Conservation (phyloP, 192 early-diverging fungal species). For the Chytriomyces sp. region DNA sequence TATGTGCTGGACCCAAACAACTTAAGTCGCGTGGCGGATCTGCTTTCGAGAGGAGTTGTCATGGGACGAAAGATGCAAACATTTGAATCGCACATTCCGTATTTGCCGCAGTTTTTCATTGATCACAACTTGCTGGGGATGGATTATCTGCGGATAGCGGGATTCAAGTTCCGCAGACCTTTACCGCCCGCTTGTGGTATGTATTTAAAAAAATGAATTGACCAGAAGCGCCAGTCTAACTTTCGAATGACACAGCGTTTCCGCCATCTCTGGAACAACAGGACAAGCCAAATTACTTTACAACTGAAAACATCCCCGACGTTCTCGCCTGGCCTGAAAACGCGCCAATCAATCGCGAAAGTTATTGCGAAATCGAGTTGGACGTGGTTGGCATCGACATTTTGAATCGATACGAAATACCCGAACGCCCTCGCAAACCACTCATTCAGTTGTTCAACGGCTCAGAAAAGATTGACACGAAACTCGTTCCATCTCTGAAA, state of each 20-base stretch:
- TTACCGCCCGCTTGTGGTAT: background rate
- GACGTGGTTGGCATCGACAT: slow-evolving; percentile 69
- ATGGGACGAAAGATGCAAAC: slow-evolving; percentile 73
- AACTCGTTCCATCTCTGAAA: slow-evolving; percentile 66
- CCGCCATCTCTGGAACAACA: too few relatives aligned
- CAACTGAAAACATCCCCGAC: slow-evolving; percentile 1
- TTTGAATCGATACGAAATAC: slow-evolving; percentile 57
- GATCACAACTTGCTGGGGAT: slow-evolving; percentile 89
- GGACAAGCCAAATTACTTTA: background rate
- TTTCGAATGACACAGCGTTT: too few relatives aligned
- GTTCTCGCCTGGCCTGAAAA: slow-evolving; percentile 10
- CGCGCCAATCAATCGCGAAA: slow-evolving; percentile 45
- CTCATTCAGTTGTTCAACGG: slow-evolving; percentile 31
- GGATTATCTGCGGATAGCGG: slow-evolving; percentile 72
- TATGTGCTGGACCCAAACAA: slow-evolving; percentile 64
- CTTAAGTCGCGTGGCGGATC: slow-evolving; percentile 60
- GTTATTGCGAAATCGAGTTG: slow-evolving; percentile 77
- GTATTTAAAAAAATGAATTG: too few relatives aligned
- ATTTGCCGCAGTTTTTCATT: slow-evolving; percentile 81
- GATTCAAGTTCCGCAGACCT: slow-evolving; percentile 47
- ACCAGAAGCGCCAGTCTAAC: too few relatives aligned
- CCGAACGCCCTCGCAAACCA: slow-evolving; percentile 42
- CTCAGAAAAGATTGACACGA: slow-evolving; percentile 32
- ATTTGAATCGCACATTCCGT: slow-evolving; percentile 83
- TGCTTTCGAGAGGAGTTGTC: slow-evolving; percentile 75